Base-by-base conservation (phyloP, 1,284 basidiomycete genomes). In the Gomphus bonarii region DNA sequence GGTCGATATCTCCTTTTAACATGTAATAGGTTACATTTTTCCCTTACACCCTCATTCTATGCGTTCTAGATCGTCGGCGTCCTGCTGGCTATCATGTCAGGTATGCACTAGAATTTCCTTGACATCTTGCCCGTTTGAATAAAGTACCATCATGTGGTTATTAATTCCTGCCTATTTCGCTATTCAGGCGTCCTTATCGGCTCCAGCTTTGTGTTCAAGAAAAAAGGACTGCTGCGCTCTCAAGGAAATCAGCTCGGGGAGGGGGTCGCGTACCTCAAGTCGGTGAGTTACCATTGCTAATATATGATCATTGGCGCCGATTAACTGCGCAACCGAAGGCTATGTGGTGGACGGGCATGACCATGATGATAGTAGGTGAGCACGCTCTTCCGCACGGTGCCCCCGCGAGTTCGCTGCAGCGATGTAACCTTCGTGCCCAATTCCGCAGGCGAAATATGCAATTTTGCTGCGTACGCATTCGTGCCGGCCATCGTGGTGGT, bases 151-250 rank as follows among this genome's bases (percentile, higher is more conserved):
- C 60, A 74, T 88, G 42, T 94, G 25, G 3, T 25, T 25, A 2
- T 4, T 25, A 25, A 3, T 3, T 25, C 25, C 25, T 25, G 2
- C 4, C 25, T 25, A 25, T 25, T 25, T 25, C 25, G 25, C 25
- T 3, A 25, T 25, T 25, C 85, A 65, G 95, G 95, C 22, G 46
- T 95, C 25, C 83, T 99, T 63, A 98, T 98, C 64, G 95, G 95
- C 6, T 79, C 85, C n/a, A 88, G 86, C 65, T 95, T 92, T 70
- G 91, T 92, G 16, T 82, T 99, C 77, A 99, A 99, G 81, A 99
- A 98, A 79, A 95, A 91, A 68, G 92, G 91, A 14, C 73, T 93
- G 22, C 69, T 88, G 57, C 75, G 81, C 66, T 81, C 84, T 64
- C 84, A 88, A 72, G 77, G 80, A 63, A 82, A 75, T 73, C 74